A percentile compares a stretch with the other conserved stretches of the same genome.
These are phyloP conservation scores for Colletotrichum musae DNA, from an alignment of 2,329 filamentous ascomycete species.

Conservation along the genomic window DNA sequence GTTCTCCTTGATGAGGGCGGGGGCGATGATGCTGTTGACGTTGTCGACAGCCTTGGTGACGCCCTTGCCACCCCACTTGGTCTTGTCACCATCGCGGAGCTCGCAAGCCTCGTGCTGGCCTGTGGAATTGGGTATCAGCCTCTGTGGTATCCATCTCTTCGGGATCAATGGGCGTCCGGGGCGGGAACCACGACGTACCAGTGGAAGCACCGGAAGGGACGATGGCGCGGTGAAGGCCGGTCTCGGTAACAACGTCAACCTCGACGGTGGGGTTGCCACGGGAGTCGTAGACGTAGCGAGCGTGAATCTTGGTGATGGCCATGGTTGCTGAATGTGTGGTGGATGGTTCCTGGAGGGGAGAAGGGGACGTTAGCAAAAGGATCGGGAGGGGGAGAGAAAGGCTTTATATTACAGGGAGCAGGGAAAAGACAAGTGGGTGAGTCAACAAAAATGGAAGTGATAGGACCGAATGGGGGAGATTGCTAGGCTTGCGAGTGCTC, in stretches of 20 bases:
- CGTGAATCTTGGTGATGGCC: conserved; percentile 92
- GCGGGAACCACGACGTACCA: conserved; percentile 68
- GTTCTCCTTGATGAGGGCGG: conserved; percentile 85
- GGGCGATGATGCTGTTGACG: conserved; percentile 86
- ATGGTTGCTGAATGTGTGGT: conserved; percentile 69
- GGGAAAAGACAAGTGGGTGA: conserved; percentile 38
- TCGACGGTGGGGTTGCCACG: conserved; percentile 98
- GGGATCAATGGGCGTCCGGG: conserved; percentile 11
- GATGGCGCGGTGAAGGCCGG: conserved; percentile 92
- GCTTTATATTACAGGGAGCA: conserved; percentile 37
- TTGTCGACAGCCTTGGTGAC: conserved; percentile 89
- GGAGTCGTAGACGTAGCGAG: conserved; percentile 98
- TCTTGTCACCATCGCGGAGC: conserved; percentile 91
- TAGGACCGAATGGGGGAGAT: conserved; percentile 41
- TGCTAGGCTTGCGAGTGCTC: conserved; percentile 40
- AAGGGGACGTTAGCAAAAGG: conserved; percentile 18
- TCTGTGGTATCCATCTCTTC: conserved; percentile 46
- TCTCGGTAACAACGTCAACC: conserved; percentile 94
- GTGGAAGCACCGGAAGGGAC: conserved; percentile 94
- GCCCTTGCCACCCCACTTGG: conserved; percentile 89
- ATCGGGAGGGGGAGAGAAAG: conserved; percentile 28
- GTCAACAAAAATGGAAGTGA: conserved; percentile 38
- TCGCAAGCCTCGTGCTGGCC: conserved; percentile 93
- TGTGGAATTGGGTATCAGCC: conserved; percentile 53
- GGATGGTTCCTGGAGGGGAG: conserved; percentile 29